Conservation (phyloP, 148 eudicot species). For the Linanthus parryae region DNA sequence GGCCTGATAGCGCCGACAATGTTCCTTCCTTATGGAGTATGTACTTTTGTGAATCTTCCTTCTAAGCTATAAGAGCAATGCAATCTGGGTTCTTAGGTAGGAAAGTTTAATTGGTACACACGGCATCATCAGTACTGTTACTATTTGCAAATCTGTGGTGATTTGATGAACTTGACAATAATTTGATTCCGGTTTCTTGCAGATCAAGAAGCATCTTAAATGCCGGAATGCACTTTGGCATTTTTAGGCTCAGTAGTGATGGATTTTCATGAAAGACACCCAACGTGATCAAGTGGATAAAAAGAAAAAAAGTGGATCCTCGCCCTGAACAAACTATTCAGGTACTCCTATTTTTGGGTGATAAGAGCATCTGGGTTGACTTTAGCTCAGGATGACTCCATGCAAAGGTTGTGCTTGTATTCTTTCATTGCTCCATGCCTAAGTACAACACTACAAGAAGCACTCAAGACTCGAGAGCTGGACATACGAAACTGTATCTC, state of each 20-base stretch:
- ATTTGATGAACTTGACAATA: background rate
- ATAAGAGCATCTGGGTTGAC: background rate
- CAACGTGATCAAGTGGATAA: constrained; percentile 1
- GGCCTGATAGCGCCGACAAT: no score
- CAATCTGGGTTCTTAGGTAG: no score
- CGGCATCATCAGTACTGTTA: background rate
- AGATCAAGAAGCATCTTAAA: background rate
- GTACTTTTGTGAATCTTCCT: no score
- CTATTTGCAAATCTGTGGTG: background rate
- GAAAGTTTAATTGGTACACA: no score
- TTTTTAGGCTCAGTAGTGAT: background rate
- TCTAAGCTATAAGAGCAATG: no score
- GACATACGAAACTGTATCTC: no score
- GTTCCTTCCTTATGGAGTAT: no score
- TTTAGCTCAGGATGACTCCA: background rate
- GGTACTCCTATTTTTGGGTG: background rate
- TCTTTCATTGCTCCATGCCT: constrained; percentile 11
- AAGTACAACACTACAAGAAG: background rate
- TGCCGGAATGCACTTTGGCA: constrained; percentile 7
- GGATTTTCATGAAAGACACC: background rate
- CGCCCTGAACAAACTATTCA: constrained; percentile 3
- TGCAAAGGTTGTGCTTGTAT: background rate
- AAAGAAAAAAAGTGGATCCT: constrained; percentile 1
- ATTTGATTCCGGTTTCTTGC: background rate
- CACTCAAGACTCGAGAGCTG: no score